Evolutionary conservation across 1,139 yeast species (phyloP).

Genomic region (Yamadazyma mexicana): DNA sequence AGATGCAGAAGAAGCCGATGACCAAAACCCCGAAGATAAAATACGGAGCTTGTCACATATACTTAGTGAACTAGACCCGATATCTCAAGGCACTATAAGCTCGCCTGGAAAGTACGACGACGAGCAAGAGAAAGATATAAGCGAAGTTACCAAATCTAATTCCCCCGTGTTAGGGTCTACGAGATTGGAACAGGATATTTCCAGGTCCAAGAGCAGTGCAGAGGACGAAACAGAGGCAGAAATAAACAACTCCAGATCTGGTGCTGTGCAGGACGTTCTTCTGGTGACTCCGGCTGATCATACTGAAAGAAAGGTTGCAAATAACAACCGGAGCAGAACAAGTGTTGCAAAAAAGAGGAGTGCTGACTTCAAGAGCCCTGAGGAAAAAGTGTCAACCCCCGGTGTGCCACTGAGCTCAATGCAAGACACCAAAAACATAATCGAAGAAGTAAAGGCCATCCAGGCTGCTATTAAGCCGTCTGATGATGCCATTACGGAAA

Average conservation of each 20-base stretch:
- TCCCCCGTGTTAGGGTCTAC: slow-evolving; percentile 6
- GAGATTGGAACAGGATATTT: slow-evolving; percentile 4
- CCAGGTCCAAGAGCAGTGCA: slow-evolving; percentile 1
- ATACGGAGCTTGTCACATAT: neutral
- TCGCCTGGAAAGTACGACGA: slow-evolving; percentile 5
- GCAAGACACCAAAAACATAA: neutral
- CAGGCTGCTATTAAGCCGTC: neutral
- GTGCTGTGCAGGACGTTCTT: too few relatives aligned
- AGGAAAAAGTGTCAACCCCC: too few relatives aligned
- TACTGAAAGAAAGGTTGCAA: neutral
- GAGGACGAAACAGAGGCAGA: neutral
- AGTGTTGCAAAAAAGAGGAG: too few relatives aligned
- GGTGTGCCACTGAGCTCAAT: neutral
- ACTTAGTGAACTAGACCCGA: slow-evolving; percentile 5
- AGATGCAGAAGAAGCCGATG: too few relatives aligned
- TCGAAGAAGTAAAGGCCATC: neutral
- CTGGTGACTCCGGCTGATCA: too few relatives aligned
- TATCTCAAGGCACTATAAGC: slow-evolving; percentile 12
- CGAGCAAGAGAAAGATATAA: neutral
- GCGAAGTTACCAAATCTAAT: neutral
- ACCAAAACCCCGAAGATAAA: slow-evolving; percentile 6
- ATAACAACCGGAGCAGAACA: too few relatives aligned
- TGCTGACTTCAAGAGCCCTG: too few relatives aligned
- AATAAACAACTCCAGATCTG: too few relatives aligned
- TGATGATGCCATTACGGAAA: neutral